Evolutionary conservation across 176 grass and related monocot species (phyloP), one percentile per base, ranked within the genome.

Genomic region (Oryza meridionalis): DNA sequence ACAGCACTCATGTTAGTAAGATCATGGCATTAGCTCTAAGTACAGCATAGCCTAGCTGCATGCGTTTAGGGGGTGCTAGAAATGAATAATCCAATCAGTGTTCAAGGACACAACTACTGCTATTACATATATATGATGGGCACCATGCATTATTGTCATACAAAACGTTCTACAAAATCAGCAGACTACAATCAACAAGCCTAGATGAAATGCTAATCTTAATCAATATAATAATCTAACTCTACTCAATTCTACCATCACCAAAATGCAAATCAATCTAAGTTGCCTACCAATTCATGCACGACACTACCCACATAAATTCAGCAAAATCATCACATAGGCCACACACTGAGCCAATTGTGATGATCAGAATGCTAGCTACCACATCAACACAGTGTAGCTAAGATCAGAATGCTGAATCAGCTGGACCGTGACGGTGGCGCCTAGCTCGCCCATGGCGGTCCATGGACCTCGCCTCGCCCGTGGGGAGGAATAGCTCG

Each of bases 371-470:
- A 62, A 62, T 62, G 58, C 21, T 51, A 17, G 49, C 47, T 61
- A 21, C 37, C 69, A 14, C 31, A 69, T 40, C 33, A 35, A 68
- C 31, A 40, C 21, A 22, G 40, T 37, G 9, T 2, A 6, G 35
- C 33, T 11, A 9, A 70, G 14, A 42, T 72, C 70, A 72, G 70
- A 32, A 37, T 13, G 73, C 49, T 33, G 73, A 76, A 13, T 76
- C 73, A 11, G 29, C 73, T 5, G 29, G 49, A 7, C 29, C 31
- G 0, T 31, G 50, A 1, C 29, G 49, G 17, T 38, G 53, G 16
- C 51, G 51, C 74, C 74, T 77, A 14, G 19, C 31, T 8, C 19
- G 51, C 5, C 74, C 31, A 40, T 5, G 51, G 74, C 53, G 74
- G 10, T 61, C 27, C 49, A 35, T 58, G 73, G 46, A 55, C 27